These are phyloP conservation scores for Inga laurina DNA, from an alignment of 306 rosid genomes.

Conservation along the genomic window DNA sequence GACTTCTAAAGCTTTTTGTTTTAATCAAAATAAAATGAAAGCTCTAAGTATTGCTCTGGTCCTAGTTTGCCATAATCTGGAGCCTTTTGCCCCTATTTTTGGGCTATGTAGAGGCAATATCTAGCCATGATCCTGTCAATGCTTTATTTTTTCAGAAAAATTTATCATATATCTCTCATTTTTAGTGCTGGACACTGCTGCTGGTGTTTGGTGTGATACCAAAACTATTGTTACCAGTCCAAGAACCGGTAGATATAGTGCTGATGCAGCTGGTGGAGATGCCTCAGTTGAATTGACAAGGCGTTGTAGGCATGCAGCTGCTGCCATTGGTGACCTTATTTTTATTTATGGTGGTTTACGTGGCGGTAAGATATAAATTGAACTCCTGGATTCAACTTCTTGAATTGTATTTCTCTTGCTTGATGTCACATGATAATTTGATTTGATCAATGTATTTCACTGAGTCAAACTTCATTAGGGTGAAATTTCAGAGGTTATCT, in stretches of 20 bases:
- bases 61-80: constrained; percentile 2
- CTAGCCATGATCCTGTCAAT: neutral
- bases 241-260: constrained; percentile 96
- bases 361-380: constrained; percentile 68
- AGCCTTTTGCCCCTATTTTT: neutral
- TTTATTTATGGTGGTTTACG: constrained; percentile 97
- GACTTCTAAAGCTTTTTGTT: neutral
- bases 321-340: constrained; percentile 95
- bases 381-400: constrained; percentile 20
- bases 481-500: constrained; percentile 21
- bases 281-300: constrained; percentile 96
- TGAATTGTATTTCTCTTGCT: constrained; percentile 22
- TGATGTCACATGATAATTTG: constrained; percentile 23
- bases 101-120: constrained; percentile 20
- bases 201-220: constrained; percentile 99
- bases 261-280: constrained; percentile 99
- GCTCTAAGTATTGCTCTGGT: constrained; percentile 3
- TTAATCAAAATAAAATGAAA: neutral
- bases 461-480: neutral
- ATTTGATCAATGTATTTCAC: constrained; percentile 13
- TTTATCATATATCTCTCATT: constrained; percentile 25
- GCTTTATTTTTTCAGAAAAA: constrained; percentile 30
- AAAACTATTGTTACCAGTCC: constrained; percentile 96
- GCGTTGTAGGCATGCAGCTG: constrained; percentile 99
- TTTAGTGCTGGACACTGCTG: constrained; percentile 98